These are phyloP conservation scores for Adansonia madagascariensis DNA, from an alignment of 441 rosid genomes.

Conservation along the genomic window DNA sequence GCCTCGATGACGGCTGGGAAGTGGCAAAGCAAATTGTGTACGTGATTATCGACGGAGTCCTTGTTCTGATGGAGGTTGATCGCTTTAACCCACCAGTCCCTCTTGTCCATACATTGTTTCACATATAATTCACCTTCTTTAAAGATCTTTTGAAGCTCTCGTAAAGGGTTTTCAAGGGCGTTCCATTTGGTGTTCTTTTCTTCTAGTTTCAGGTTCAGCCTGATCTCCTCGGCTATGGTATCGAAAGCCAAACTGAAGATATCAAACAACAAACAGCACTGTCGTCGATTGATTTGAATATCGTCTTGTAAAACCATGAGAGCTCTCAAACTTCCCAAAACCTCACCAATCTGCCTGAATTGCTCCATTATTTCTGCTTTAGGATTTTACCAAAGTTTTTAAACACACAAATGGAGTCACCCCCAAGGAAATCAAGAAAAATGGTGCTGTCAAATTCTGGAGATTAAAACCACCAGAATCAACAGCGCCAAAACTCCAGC, in stretches of 20 bases:
- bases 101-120: slow-evolving; percentile 66
- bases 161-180: slow-evolving; percentile 75
- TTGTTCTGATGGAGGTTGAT: slow-evolving; percentile 73
- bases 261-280: slow-evolving; percentile 70
- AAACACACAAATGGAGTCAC: neutral
- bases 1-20: slow-evolving; percentile 80
- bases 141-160: slow-evolving; percentile 71
- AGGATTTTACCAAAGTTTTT: neutral
- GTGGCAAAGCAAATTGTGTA: slow-evolving; percentile 73
- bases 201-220: slow-evolving; percentile 69
- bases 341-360: slow-evolving; percentile 95
- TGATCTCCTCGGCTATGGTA: slow-evolving; percentile 75
- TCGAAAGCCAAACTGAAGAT: slow-evolving; percentile 60
- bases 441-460: slow-evolving; percentile 24
- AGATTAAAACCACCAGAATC: slow-evolving; percentile 22
- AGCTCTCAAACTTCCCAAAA: slow-evolving; percentile 83
- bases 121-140: slow-evolving; percentile 89
- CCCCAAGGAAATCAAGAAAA: neutral
- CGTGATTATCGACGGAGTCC: slow-evolving; percentile 75
- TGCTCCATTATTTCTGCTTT: slow-evolving; percentile 63
- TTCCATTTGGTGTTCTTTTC: slow-evolving; percentile 86
- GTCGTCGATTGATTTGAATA: slow-evolving; percentile 70
- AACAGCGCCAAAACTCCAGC: slow-evolving; percentile 20
- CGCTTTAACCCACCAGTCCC: slow-evolving; percentile 88
- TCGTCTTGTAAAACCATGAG: slow-evolving; percentile 79